These are phyloP conservation scores for Cladosporium sp. DNA, from an alignment of 2,329 filamentous ascomycete genomes.

Conservation along the genomic window DNA sequence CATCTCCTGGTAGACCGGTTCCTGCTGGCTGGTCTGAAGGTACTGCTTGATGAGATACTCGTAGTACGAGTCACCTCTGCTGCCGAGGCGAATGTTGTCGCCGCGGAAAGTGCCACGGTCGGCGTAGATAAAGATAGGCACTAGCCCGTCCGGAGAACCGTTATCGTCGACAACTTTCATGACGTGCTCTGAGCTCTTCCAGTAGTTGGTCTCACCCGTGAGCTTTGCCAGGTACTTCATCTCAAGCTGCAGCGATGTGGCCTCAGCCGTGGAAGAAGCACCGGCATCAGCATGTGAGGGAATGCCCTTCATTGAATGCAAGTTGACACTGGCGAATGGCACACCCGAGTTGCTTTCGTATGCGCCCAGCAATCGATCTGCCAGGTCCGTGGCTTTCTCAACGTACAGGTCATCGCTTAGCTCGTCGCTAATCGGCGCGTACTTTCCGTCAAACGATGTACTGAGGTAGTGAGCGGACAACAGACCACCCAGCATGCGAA, in stretches of 20 bases:
- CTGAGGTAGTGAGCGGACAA: conserved; percentile 94
- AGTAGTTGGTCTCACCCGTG: conserved; percentile 86
- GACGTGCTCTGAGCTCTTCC: conserved; percentile 84
- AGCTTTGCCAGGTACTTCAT: conserved; percentile 95
- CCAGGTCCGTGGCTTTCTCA: conserved; percentile 90
- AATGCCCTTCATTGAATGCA: conserved; percentile 69
- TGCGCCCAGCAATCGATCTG: conserved; percentile 76
- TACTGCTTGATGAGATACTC: conserved; percentile 99
- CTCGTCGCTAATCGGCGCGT: conserved; percentile 62
- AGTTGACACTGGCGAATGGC: conserved; percentile 83
- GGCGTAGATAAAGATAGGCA: conserved; percentile 87
- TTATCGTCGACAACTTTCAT: conserved; percentile 88
- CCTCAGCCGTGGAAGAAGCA: conserved; percentile 89
- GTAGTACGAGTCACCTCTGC: conserved; percentile 94
- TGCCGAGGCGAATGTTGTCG: conserved; percentile 82
- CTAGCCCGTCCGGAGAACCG: conserved; percentile 68
- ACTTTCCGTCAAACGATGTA: conserved; percentile 68
- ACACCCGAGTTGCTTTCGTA: conserved; percentile 84
- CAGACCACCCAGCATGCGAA: conserved; percentile 91
- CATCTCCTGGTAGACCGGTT: conserved; percentile 82
- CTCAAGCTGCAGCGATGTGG: conserved; percentile 86
- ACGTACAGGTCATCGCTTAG: conserved; percentile 87
- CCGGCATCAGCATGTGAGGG: conserved; percentile 78
- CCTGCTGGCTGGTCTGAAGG: conserved; percentile 81
- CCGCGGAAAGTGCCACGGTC: conserved; percentile 72